Base-by-base conservation (phyloP, 352 stramenopile genomes). In the Globisporangium lucens region DNA sequence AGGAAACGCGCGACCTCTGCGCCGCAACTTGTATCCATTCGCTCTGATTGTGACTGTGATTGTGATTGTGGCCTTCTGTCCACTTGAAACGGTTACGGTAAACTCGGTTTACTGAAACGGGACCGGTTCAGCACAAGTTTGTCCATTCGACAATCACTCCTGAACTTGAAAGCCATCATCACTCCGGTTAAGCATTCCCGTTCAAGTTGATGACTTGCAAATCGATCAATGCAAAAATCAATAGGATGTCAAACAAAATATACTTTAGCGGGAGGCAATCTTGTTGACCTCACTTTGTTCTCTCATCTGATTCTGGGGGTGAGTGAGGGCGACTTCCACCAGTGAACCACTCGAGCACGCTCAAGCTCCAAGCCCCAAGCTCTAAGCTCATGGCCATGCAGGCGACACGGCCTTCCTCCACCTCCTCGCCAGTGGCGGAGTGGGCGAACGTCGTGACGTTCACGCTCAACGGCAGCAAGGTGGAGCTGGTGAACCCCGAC, bases 11-110 rank as follows among this genome's bases (percentile, higher is more conserved):
- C 72, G 59, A 85, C 69, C 29, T 67, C 20, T 8, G 47, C 61
- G 24, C 76, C 78, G 41, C 67, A 74, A 29, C 63, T 30, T 8
- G 74, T 64, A 69, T 85, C 77, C 77, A 85, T 85, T 85, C 29
- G 17, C 24, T 13, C 10, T 4, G 17, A 10, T 24, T 35, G 10
- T 47, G 4, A 3, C 59, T 10, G 4, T 36, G 24, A 33, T 33
- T 33, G 29, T 4, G 29, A 33, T 38, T 10, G 15, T 51, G 41
- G 3, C 17, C 5, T 33, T 33, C 27, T 58, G 52, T 58, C 52
- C 51, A 56, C 49, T 6, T 56, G 51, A 30, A 22, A 58, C 53
- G 53, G 53, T 41, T 59, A 41, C 6, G 17, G 29, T 33, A 33
- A 33, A 38, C 27, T 49, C 41, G 41, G 41, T 49, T 4, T 15